Conservation (phyloP, 2,329 filamentous ascomycete genomes). For the Apiospora malaysiana region DNA sequence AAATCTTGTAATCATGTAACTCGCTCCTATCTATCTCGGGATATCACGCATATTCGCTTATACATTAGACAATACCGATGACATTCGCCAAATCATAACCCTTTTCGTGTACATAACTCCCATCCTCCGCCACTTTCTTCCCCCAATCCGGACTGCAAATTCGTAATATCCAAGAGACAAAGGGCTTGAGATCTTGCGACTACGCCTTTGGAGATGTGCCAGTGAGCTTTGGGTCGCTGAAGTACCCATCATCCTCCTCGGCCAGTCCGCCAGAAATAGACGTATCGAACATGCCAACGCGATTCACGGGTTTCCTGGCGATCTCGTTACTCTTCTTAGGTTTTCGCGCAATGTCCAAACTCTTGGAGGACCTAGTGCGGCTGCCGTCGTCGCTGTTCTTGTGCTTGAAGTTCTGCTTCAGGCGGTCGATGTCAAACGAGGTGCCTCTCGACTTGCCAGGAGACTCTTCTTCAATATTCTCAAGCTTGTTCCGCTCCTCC, state of each 20-base stretch:
- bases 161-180: not conserved
- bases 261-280: not conserved
- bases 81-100: not conserved
- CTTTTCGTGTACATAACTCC: not conserved
- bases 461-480: conserved; percentile 21
- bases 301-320: conserved; percentile 23
- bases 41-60: conserved; percentile 4
- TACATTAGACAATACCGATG: not conserved
- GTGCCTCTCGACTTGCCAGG: not conserved
- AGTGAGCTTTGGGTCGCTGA: not conserved
- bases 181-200: not conserved
- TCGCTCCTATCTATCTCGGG: not conserved
- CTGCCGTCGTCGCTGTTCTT: conserved; percentile 22
- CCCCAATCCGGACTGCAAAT: not conserved
- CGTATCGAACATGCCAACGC: conserved; percentile 17
- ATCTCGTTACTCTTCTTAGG: conserved; percentile 16
- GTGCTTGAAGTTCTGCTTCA: conserved; percentile 9
- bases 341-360: not conserved
- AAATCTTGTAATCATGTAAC: not conserved
- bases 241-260: not conserved
- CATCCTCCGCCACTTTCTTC: not conserved
- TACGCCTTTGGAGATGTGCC: not conserved
- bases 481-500: conserved; percentile 20
- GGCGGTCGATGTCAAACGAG: not conserved
- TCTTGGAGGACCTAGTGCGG: not conserved